Percentiles rank a stretch among this genome's conserved stretches.
Evolutionary conservation across 441 rosid species (phyloP).

Genomic region (Brassica hybrid): DNA sequence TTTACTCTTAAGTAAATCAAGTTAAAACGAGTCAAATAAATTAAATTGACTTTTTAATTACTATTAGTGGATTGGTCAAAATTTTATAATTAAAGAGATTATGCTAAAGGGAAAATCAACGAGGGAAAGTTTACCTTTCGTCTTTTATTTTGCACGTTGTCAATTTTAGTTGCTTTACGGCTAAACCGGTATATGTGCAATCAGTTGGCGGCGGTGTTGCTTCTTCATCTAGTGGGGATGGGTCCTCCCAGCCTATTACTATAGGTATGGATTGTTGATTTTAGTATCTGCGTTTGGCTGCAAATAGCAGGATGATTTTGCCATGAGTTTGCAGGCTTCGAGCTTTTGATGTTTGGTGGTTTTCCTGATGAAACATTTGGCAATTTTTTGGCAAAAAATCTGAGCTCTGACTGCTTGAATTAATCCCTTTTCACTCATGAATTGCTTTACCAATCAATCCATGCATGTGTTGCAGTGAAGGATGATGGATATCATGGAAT

Average conservation of each 20-base stretch:
- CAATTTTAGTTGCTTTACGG: too few species aligned
- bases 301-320: slow-evolving; percentile 28
- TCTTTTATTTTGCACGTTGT: too few species aligned
- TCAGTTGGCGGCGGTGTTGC: too few species aligned
- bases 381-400: slow-evolving; percentile 24
- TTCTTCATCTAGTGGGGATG: too few species aligned
- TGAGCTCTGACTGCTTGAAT: slow-evolving; percentile 35
- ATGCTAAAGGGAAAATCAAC: too few species aligned
- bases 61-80: too few species aligned
- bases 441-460: slow-evolving; percentile 22
- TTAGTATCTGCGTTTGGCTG: slow-evolving; percentile 10
- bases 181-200: too few species aligned
- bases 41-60: too few species aligned
- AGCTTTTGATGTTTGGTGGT: slow-evolving; percentile 30
- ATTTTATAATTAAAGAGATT: too few species aligned
- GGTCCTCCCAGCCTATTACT: too few species aligned
- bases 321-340: slow-evolving; percentile 32
- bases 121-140: too few species aligned
- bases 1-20: not conserved
- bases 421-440: slow-evolving; percentile 11
- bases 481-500: slow-evolving; percentile 62
- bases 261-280: not conserved
- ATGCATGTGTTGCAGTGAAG: slow-evolving; percentile 56
- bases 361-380: slow-evolving; percentile 36
- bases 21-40: too few species aligned